Base-by-base conservation (phyloP, 2,329 filamentous ascomycete genomes). In the Penicillium griseofulvum region DNA sequence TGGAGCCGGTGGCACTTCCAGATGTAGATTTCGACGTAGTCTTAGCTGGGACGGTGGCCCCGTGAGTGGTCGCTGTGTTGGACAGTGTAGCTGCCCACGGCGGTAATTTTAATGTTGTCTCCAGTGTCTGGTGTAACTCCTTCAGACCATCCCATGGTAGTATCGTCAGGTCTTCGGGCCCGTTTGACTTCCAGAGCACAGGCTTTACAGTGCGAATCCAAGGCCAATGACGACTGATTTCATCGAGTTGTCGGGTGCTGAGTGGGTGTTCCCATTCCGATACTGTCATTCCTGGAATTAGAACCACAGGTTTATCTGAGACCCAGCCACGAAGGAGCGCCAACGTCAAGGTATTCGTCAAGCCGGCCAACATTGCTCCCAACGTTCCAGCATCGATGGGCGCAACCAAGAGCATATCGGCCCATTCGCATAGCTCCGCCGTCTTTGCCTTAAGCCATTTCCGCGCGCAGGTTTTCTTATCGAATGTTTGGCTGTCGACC, bases 251-350 rank as follows among this genome's bases (percentile, higher is more conserved):
- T 66, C 91, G 88, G 76, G 89, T 90, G 16, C 90, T 96, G 76
- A 92, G 87, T 2, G 91, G 90, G 66, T 94, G 91, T 68, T 92
- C 86, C 91, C 91, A 96, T 85, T 93, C 91, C 57, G 89, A 83
- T 1, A 85, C 85, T 33, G 89, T 93, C 91, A 97, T 95, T 61
- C 90, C 90, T 0, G 92, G 91, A 7, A 96, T 87, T 54, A 97
- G 77, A 46, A 96, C 76, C 29, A 96, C 88, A 64, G 87, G 89
- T 75, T 96, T 96, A 7, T 87, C 87, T 0, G 88, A 86, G 65
- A 95, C 87, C 92, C 92, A 97, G 53, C 89, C 89, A 49, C 92
- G 84, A 46, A 97, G 72, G 1, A 96, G 84, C 64, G 93, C 88
- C 49, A 95, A 80, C 8, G 95, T 80, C 51, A 96, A 80, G 29